Base-by-base conservation (phyloP, 768 basidiomycete species). In the Suillus tomentosus region DNA sequence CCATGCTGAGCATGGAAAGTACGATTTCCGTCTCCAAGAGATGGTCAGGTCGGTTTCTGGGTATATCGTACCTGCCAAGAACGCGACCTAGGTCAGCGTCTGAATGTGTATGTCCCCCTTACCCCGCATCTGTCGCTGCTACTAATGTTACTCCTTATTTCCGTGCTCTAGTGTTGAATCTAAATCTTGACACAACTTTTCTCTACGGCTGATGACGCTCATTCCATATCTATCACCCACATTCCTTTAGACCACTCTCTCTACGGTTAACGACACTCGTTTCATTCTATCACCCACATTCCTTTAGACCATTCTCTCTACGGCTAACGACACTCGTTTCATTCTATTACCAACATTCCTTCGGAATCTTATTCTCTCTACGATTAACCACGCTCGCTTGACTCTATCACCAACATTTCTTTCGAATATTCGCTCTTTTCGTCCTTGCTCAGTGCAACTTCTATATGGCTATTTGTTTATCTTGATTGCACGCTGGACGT, bases 21-120 rank as follows among this genome's bases (percentile, higher is more conserved):
- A 22, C 13, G 3, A 3, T 0, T 36, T 37, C 13, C 3, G 1
- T 5, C 3, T 3, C 22, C 13, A 37, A 37, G 19, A 2, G 11
- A 2, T 2, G 5, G 22, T 5, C 5, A 37, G 22, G n/a, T 14
- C 9, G 0, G 13, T 37, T 1, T 8, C 5, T 9, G 54, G 54
- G 5, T 56, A 56, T 11, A 56, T 56, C 8, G 36, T 56, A 22
- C 54, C 54, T 37, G n/a, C 53, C 9, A 5, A 3, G 5, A 19
- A 5, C 3, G 34, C 36, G 13, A 14, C 36, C 36, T 37, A 37
- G 36, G 36, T 6, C 36, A 8, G 36, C 10, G 36, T 37, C 10
- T 37, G 36, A 37, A 14, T n/a, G 7, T 22, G 54, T 56, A 56
- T n/a, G 54, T 22, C 19, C 14, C 22, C 11, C 54, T 7, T 37